Base-by-base conservation (phyloP, 108 stramenopile genomes). In the Cyclotella kingstonii region DNA sequence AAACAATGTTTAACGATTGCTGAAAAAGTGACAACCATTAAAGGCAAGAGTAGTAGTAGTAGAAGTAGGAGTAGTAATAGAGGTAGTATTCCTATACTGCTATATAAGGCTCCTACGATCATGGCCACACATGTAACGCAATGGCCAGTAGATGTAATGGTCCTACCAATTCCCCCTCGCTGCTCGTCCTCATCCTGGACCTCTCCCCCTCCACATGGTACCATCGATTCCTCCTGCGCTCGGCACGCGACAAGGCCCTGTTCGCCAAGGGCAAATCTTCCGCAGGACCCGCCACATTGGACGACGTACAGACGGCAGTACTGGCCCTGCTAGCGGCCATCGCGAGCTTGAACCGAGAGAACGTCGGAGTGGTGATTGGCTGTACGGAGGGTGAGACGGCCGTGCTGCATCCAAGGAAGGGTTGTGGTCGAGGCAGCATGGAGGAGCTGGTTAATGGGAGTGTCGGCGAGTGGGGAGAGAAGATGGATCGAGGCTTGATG, bases 171-270 rank as follows among this genome's bases (percentile, higher is more conserved):
- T 29, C 49, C 12, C 49, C 49, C 14, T 79, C 80, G 22, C 70
- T 93, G 51, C 69, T 86, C 31, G 57, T 76, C 57, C 38, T 93
- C 18, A 81, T 89, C n/a, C 11, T 92, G 10, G 91, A 93, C 57
- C 79, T 84, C 28, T 70, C 85, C 27, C 88, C 91, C 31, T 63
- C 85, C 6, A 83, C 84, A 7, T 93, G 91, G 91, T 78, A 84
- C 12, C 73, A 85, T 33, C 80, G 86, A 14, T 70, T 80, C 7
- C 17, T 83, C 35, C 49, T 56, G 30, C 80, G 84, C 22, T 58
- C 63, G 1, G 76, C 79, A 27, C 66, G 54, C 27, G 89, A 89
- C 61, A 79, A 80, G 63, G 57, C 62, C 14, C 73, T 86, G 3
- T 18, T 44, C 10, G 68, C 82, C 22, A 68, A 69, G 23, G 67